A percentile compares a stretch with the other conserved stretches of the same genome.
phyloP scores from a whole-genome alignment of 2,329 filamentous ascomycete species.

The Colletotrichum zoysiae region DNA sequence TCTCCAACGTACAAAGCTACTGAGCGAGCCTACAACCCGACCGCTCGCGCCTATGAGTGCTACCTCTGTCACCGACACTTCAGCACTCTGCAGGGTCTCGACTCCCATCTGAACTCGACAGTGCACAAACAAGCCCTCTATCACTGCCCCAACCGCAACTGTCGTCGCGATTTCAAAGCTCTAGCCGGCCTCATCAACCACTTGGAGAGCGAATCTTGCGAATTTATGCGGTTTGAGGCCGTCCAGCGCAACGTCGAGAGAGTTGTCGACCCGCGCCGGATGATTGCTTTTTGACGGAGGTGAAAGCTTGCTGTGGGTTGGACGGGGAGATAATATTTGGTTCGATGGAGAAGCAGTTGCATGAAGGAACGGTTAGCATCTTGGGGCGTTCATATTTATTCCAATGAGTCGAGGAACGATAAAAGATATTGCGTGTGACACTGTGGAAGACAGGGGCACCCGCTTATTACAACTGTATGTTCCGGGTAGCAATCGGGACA shows the following conservation, averaged over 20 bases:
- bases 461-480: background rate
- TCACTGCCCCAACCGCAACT: conserved; percentile 54
- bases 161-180: conserved; percentile 53
- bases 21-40: conserved; percentile 58
- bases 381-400: background rate
- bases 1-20: conserved; percentile 55
- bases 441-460: background rate
- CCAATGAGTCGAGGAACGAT: too few species aligned
- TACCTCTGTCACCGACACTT: conserved; percentile 66
- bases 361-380: background rate
- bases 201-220: conserved; percentile 59
- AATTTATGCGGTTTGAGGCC: conserved; percentile 52
- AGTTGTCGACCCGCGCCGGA: conserved; percentile 19
- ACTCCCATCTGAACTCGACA: conserved; percentile 67
- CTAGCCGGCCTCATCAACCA: conserved; percentile 57
- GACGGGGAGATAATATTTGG: background rate
- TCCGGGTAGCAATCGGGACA: too few species aligned
- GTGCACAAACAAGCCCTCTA: conserved; percentile 56
- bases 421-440: background rate
- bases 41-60: conserved; percentile 58
- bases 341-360: background rate
- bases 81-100: conserved; percentile 51
- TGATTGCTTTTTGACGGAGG: conserved; percentile 13
- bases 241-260: conserved; percentile 48
- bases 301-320: too few species aligned